Evolutionary conservation across 306 rosid species (phyloP).

Genomic region (Trifolium dubium): DNA sequence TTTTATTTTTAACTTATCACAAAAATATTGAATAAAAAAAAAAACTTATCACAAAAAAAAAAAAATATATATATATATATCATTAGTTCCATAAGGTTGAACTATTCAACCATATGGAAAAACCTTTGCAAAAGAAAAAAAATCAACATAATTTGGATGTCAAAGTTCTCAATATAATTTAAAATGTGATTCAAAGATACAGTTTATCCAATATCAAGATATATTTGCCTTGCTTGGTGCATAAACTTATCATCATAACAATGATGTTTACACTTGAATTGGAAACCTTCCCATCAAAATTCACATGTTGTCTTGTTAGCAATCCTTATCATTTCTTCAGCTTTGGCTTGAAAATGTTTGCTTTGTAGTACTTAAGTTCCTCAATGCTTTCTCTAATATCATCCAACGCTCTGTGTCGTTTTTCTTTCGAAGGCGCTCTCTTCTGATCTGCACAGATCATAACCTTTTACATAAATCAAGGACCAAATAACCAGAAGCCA

Average conservation of each 20-base stretch:
- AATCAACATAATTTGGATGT: not conserved
- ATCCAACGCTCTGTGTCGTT: conserved; percentile 93
- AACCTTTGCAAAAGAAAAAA: not conserved
- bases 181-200: conserved; percentile 28
- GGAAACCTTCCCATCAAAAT: conserved; percentile 32
- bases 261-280: conserved; percentile 16
- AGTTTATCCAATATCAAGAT: conserved; percentile 29
- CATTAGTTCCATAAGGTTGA: not conserved
- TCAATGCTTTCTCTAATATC: conserved; percentile 88
- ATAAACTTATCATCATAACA: conserved; percentile 16
- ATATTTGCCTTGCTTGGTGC: conserved; percentile 1
- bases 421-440: conserved; percentile 72
- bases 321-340: conserved; percentile 56
- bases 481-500: not conserved
- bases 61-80: too few species aligned
- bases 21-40: too few species aligned
- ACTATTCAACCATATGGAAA: not conserved
- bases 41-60: too few species aligned
- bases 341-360: conserved; percentile 69
- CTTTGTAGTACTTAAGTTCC: conserved; percentile 82
- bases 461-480: conserved; percentile 1
- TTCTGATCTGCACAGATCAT: conserved; percentile 60
- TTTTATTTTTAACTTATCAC: too few species aligned
- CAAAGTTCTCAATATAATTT: not conserved
- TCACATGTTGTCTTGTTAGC: conserved; percentile 27